Percentiles rank a stretch among this genome's conserved stretches.
phyloP scores from a whole-genome alignment of 1,139 yeast genomes.

The Sugiyamaella pinicola region DNA sequence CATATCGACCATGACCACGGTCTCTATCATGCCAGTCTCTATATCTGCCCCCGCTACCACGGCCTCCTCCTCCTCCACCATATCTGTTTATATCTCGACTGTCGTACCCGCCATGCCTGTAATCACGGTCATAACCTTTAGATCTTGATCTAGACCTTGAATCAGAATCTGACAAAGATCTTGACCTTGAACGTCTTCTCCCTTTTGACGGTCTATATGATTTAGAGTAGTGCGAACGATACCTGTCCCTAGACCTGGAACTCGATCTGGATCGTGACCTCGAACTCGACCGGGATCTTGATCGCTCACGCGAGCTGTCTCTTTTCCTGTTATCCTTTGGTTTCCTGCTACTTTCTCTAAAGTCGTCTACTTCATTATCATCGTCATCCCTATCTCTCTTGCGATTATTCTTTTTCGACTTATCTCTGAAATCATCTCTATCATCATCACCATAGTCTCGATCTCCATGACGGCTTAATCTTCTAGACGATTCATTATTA shows the following conservation, averaged over 20 bases:
- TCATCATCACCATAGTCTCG: conserved; percentile 11
- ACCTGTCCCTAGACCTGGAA: conserved; percentile 1
- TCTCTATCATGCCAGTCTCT: conserved; percentile 20
- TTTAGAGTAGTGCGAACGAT: background rate
- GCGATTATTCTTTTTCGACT: background rate
- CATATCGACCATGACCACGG: conserved; percentile 17
- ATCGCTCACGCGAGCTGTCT: background rate
- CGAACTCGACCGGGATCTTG: conserved; percentile 1
- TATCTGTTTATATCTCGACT: background rate
- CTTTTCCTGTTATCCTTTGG: no score
- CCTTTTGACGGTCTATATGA: background rate
- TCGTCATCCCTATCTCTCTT: background rate
- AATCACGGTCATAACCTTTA: conserved; percentile 4
- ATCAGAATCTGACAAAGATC: background rate
- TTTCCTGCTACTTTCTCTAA: conserved; percentile 3
- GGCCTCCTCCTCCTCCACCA: background rate
- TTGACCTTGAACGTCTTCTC: background rate
- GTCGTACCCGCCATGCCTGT: background rate
- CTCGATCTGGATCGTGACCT: conserved; percentile 7
- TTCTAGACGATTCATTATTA: conserved; percentile 6
- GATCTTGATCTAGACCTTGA: conserved; percentile 4
- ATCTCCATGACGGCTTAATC: conserved; percentile 3
- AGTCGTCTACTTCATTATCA: conserved; percentile 2
- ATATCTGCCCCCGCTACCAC: conserved; percentile 5
- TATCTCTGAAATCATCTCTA: conserved; percentile 12